Base-by-base conservation (phyloP, 2,329 filamentous ascomycete species). In the Trichoderma brevicompactum region DNA sequence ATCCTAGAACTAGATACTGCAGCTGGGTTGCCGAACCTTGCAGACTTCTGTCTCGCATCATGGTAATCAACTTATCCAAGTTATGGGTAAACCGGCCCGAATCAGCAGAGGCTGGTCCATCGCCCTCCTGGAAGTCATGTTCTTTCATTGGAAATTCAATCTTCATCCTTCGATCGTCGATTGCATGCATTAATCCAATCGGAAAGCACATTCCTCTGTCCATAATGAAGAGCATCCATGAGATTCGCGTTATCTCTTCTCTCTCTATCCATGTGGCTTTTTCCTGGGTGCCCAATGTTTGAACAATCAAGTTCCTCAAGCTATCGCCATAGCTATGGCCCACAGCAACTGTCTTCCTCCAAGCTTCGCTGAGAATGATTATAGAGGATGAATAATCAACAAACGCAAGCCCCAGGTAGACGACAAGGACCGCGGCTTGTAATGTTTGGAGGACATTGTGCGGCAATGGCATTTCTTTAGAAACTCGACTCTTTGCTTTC, bases 191-290 rank as follows among this genome's bases (percentile, higher is more conserved):
- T 3, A 72, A 50, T 5, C 71, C 71, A 12, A 73, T 67, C 0
- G 71, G 69, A 59, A 70, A 72, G 43, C 70, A 73, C 58, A 71
- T 60, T 8, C 68, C 70, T 13, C 72, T 59, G 17, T 73, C 72
- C 17, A 69, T 66, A 3, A 73, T 67, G 49, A 70, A 72, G 9
- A 73, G 69, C 43, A 67, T 62, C 72, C 71, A 73, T 2, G 71
- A 59, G 12, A 67, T 65, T 12, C 72, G 59, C 2, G 68, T 66
- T 23, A 64, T 63, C 56, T 73, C 70, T 23, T 73, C 72, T 34
- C 13, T 63, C 32, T 69, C 68, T 13, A 70, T 59, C 71, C 69
- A 71, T 40, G 58, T 49, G 1, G 38, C 60, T 1, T 55, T 64
- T 8, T 60, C 38, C 3, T 56, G 49, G 9, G 63, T 41, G 1